These are phyloP conservation scores for Tylopilus sp. DNA, from an alignment of 768 basidiomycete genomes.

Conservation along the genomic window DNA sequence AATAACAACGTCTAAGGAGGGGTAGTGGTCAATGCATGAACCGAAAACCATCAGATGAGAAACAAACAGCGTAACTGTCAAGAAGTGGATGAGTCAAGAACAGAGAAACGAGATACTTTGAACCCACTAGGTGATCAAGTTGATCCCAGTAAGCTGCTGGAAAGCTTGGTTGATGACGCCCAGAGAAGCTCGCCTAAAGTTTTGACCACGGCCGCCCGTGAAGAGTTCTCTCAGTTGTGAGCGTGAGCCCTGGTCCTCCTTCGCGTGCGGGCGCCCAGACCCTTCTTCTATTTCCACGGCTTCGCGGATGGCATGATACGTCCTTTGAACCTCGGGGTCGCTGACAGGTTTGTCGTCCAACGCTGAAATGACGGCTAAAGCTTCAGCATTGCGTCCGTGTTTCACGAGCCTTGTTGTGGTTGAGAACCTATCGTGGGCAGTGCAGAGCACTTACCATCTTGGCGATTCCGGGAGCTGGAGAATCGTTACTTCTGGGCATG, in stretches of 20 bases:
- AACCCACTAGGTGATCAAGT: constrained; percentile 60
- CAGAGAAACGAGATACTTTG: constrained; percentile 8
- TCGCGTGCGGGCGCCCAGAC: not conserved
- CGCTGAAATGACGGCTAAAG: constrained; percentile 59
- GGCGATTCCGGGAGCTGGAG: constrained; percentile 56
- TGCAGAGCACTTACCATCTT: constrained; percentile 40
- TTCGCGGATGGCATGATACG: constrained; percentile 53
- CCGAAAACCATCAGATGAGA: not conserved
- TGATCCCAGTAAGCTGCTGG: constrained; percentile 69
- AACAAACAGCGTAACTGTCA: constrained; percentile 32
- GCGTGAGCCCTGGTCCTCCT: not conserved
- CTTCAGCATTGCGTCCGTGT: constrained; percentile 51
- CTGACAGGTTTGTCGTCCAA: constrained; percentile 50
- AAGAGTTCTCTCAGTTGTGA: constrained; percentile 50
- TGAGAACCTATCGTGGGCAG: not conserved
- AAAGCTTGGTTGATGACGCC: constrained; percentile 61
- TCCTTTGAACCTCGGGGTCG: constrained; percentile 45
- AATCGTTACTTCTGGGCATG: not conserved
- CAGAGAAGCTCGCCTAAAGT: constrained; percentile 54
- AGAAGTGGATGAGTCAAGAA: constrained; percentile 16
- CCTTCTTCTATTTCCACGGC: constrained; percentile 44
- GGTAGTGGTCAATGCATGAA: not conserved
- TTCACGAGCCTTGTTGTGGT: constrained; percentile 46
- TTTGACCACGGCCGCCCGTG: constrained; percentile 53
- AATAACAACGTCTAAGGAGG: constrained; percentile 45